A percentile compares a stretch with the other conserved stretches of the same genome.
These are phyloP conservation scores for Tetradesmus obliquus DNA, from an alignment of 139 green algal genomes.

Conservation along the genomic window DNA sequence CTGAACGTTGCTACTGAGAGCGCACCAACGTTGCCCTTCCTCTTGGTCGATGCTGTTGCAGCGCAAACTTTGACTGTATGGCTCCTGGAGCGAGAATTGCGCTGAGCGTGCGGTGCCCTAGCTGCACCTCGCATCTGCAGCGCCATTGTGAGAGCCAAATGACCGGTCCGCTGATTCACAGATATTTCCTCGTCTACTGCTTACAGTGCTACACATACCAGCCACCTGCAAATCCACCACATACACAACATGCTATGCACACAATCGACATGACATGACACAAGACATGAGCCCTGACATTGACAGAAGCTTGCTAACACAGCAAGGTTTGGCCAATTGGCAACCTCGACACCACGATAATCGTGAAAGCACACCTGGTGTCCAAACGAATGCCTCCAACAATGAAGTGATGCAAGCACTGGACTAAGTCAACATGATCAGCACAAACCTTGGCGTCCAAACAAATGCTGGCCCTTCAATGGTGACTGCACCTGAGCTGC, in stretches of 20 bases:
- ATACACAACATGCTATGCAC: too few relatives aligned
- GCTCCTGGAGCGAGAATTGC: background rate
- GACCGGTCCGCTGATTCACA: background rate
- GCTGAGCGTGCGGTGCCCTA: background rate
- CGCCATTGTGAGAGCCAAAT: background rate
- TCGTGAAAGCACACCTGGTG: too few relatives aligned
- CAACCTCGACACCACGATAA: too few relatives aligned
- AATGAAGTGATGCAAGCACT: too few relatives aligned
- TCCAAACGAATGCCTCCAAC: too few relatives aligned
- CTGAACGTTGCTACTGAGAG: background rate
- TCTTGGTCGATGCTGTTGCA: constrained; percentile 17
- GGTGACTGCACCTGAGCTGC: background rate
- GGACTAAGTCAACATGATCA: too few relatives aligned
- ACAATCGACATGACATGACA: too few relatives aligned
- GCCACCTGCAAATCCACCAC: too few relatives aligned
- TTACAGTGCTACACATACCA: background rate
- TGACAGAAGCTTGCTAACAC: too few relatives aligned
- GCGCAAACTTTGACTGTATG: background rate
- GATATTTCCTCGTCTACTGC: background rate
- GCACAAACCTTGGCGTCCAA: too few relatives aligned
- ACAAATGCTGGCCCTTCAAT: background rate
- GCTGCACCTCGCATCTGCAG: background rate
- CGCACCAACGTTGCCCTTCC: constrained; percentile 28
- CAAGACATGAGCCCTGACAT: too few relatives aligned
- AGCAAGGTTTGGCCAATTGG: too few relatives aligned